Base-by-base conservation (phyloP, 495 filamentous ascomycete genomes). In the Talaromyces ruber region DNA sequence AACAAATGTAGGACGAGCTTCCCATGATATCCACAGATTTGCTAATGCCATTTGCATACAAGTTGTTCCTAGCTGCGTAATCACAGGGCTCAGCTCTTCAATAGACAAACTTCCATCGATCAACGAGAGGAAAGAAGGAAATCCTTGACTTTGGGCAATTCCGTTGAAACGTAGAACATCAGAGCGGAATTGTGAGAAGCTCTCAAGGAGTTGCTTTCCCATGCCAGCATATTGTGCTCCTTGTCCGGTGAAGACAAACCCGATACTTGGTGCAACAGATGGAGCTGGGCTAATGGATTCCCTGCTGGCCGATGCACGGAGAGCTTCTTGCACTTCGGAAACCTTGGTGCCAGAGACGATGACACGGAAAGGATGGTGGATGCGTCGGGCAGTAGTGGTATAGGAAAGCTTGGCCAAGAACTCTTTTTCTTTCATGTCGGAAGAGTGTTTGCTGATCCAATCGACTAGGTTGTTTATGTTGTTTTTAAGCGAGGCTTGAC, bases 31-130 rank as follows among this genome's bases (percentile, higher is more conserved):
- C 92, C 92, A 97, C 61, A 92, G 82, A 55, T 85, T 85, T 24
- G 90, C 86, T 57, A 95, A 78, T 4, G 92, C 91, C 82, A 96
- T 93, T 72, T 97, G 89, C 62, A 95, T 83, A 64, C 85, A 91
- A 21, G 83, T 83, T 28, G 91, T 80, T 24, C 88, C 90, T 30
- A 95, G 80, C 70, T 97, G 92, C 6, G 90, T 84, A 24, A 90
- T 81, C 25, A 91, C 81, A 3, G 92, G 90, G 16, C 88, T 87
- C 22, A 93, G 73, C 34, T 83, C 77, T 45, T 81, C 72, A 12
- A 81, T 59, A 1, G 65, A 64, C 11, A 74, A 62, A 45, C 71
- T 76, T 5, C 79, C 79, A 57, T 76, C 71, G 26, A 97, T 78
- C 9, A 93, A 76, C 76, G 81, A 69, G 82, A 82, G 58, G 83